phyloP scores from a whole-genome alignment of 1,284 basidiomycete species.

The Ceratobasidium sp. region DNA sequence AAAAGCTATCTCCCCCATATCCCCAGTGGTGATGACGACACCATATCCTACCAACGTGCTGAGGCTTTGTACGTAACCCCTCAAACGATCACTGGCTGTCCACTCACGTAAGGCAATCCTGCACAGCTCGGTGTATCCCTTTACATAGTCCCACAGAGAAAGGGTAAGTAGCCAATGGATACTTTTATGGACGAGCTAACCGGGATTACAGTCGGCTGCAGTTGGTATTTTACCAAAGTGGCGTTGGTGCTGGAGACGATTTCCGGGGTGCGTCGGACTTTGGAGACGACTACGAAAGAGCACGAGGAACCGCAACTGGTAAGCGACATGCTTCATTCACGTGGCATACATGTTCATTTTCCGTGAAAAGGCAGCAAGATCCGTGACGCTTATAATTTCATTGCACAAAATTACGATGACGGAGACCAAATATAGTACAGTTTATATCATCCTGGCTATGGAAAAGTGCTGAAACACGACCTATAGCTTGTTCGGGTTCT shows the following conservation, averaged over 20 bases:
- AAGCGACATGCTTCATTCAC: neutral
- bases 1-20: neutral
- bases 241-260: conserved; percentile 36
- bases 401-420: conserved; percentile 38
- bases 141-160: neutral
- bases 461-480: neutral
- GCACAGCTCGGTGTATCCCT: conserved; percentile 26
- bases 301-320: conserved; percentile 28
- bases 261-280: conserved; percentile 11
- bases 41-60: conserved; percentile 32
- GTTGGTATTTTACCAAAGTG: conserved; percentile 41
- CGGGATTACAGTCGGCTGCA: conserved; percentile 2
- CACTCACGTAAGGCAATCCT: neutral
- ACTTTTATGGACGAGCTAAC: neutral
- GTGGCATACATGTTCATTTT: neutral
- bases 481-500: conserved; percentile 38
- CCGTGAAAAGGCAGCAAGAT: conserved; percentile 36
- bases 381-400: conserved; percentile 41
- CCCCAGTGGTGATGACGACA: neutral
- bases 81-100: neutral
- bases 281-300: conserved; percentile 30
- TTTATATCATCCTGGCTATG: neutral
- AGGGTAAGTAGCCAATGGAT: neutral
- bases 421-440: conserved; percentile 38
- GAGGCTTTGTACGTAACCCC: conserved; percentile 13